Evolutionary conservation across 2,329 filamentous ascomycete species (phyloP), one percentile per base, ranked within the genome.

Genomic region (Helotiales sp.): DNA sequence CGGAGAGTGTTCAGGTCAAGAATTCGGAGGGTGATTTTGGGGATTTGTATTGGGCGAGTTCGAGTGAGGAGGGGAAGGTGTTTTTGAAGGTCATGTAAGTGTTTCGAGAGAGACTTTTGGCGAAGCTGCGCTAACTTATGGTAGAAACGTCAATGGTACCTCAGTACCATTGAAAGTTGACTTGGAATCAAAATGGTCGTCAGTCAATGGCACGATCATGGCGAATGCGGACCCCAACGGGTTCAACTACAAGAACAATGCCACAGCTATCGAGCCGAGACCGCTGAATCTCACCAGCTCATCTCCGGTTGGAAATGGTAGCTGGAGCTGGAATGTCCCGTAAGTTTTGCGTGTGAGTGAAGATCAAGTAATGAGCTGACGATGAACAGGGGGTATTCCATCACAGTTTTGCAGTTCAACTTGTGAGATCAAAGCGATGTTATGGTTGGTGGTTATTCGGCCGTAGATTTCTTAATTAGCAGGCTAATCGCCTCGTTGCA

Each of bases 1-100:
- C 70, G 6, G 69, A 71, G 30, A 71, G 69, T 3, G 68, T 75
- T 17, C 57, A 69, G 13, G 73, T 74, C 28, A 70, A 59, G 24
- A 69, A 70, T 63, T 40, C 59, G 1, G 52, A 59, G n/a, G 66
- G 69, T 5, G 63, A 72, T 50, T 72, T 71, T 61, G 61, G 66
- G 4, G 67, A 68, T 43, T 40, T 80, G 13, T 80, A 78, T 65
- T 79, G 78, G 78, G 75, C 75, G 0, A 76, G 77, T 0, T 74
- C 75, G 13, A 32, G 62, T 6, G 57, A 70, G 34, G 63, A 64
- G 20, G 22, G 61, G 28, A 66, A 61, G 28, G 63, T 72, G 8
- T 72, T 65, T 47, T 67, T 72, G 61, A 72, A 72, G 50, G 61
- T 72, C 8, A 72, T 72, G 70, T 72, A 54, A 69, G 70, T 70